phyloP scores from a whole-genome alignment of 2,329 filamentous ascomycete species.

The Bretziella fagacearum region DNA sequence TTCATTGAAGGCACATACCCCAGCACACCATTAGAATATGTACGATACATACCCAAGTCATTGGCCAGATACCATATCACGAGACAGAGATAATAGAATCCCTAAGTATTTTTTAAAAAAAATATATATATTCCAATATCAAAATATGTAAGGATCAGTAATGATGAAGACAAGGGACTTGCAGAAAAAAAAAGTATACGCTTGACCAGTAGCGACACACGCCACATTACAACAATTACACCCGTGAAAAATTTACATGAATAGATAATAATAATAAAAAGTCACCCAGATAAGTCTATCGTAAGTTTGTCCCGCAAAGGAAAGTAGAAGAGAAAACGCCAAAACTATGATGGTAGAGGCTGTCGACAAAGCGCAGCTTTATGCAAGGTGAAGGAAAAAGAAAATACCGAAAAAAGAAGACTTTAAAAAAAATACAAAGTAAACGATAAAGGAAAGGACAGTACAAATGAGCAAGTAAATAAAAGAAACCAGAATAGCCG shows the following conservation, averaged over 20 bases:
- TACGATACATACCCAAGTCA: no score
- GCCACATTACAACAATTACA: not conserved
- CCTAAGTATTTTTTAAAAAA: no score
- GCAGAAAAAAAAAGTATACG: not conserved
- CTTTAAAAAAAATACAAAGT: not conserved
- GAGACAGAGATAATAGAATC: no score
- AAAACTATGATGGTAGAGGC: not conserved
- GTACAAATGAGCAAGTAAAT: slow-evolving; percentile 1
- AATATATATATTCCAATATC: no score
- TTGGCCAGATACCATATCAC: no score
- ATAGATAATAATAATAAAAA: not conserved
- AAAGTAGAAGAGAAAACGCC: slow-evolving; percentile 6
- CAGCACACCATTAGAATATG: no score
- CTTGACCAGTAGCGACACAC: not conserved
- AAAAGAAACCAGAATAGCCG: not conserved
- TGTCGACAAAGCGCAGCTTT: slow-evolving; percentile 1
- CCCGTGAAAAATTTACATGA: not conserved
- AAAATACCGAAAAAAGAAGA: slow-evolving; percentile 3
- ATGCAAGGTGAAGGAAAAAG: not conserved
- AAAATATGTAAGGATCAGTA: no score
- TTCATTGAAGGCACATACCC: no score
- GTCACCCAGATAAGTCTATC: not conserved
- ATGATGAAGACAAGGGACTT: no score
- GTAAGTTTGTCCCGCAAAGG: slow-evolving; percentile 3
- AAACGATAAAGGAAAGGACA: not conserved